Evolutionary conservation across 495 filamentous ascomycete species (phyloP).

Genomic region (Aspergillus campestris): DNA sequence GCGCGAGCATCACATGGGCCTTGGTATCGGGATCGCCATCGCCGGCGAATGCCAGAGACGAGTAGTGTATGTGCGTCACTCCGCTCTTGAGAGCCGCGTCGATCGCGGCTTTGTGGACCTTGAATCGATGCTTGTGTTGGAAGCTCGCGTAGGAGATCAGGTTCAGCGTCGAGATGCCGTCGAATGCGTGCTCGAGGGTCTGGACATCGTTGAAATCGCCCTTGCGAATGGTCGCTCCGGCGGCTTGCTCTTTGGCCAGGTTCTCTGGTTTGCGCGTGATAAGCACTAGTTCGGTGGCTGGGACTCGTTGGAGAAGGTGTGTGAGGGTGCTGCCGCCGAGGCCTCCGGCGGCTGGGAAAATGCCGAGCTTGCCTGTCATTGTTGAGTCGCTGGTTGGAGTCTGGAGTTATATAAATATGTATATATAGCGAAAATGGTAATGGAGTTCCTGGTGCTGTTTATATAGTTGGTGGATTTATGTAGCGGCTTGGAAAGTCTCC

Average conservation of each 20-base stretch:
- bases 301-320: slow-evolving; percentile 27
- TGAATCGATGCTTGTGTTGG: slow-evolving; percentile 15
- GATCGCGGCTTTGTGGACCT: slow-evolving; percentile 46
- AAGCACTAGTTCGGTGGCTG: slow-evolving; percentile 21
- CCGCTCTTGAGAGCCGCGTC: slow-evolving; percentile 48
- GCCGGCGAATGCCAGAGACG: slow-evolving; percentile 51
- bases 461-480: too few species aligned
- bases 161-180: slow-evolving; percentile 15
- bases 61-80: slow-evolving; percentile 59
- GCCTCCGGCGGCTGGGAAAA: slow-evolving; percentile 37
- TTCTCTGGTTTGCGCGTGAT: slow-evolving; percentile 32
- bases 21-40: slow-evolving; percentile 32
- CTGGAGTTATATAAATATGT: too few species aligned
- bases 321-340: slow-evolving; percentile 32
- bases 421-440: too few species aligned
- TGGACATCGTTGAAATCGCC: slow-evolving; percentile 19
- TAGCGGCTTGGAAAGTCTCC: too few species aligned
- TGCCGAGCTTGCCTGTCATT: not conserved
- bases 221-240: slow-evolving; percentile 12
- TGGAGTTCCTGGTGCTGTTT: too few species aligned
- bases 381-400: too few species aligned
- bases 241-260: slow-evolving; percentile 5
- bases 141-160: slow-evolving; percentile 25
- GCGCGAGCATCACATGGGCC: slow-evolving; percentile 60
- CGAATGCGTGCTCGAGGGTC: slow-evolving; percentile 15